Evolutionary conservation across 495 filamentous ascomycete genomes (phyloP).

Genomic region (Penicillium arizonense): DNA sequence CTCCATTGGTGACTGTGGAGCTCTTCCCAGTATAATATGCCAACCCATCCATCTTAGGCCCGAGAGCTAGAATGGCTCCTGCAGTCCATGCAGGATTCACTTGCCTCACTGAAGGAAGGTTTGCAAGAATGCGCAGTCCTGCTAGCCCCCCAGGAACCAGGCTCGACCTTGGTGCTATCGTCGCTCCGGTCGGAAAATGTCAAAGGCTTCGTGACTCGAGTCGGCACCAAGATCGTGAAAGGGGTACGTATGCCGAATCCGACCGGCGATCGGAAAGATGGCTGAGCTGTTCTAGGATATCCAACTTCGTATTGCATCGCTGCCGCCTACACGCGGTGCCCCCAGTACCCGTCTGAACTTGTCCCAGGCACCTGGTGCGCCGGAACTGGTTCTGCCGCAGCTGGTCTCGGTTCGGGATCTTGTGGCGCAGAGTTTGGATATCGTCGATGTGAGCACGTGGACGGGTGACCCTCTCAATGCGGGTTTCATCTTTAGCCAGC

Average conservation of each 20-base stretch:
- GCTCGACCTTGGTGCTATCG: conserved; percentile 82
- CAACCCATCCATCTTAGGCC: conserved; percentile 43
- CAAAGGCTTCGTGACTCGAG: conserved; percentile 85
- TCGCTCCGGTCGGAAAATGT: conserved; percentile 85
- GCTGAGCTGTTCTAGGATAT: conserved; percentile 40
- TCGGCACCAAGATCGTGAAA: conserved; percentile 73
- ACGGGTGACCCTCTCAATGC: conserved; percentile 57
- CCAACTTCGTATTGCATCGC: conserved; percentile 46
- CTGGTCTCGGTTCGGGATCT: conserved; percentile 67
- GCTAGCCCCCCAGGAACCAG: conserved; percentile 76
- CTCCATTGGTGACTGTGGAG: conserved; percentile 14
- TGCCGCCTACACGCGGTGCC: conserved; percentile 44
- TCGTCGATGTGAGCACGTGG: conserved; percentile 72
- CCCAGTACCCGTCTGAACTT: conserved; percentile 56
- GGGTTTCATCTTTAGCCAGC: conserved; percentile 73
- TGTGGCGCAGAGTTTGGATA: conserved; percentile 75
- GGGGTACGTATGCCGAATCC: conserved; percentile 52
- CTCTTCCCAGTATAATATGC: conserved; percentile 16
- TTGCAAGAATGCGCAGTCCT: conserved; percentile 86
- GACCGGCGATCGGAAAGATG: neutral
- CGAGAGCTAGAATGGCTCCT: conserved; percentile 89
- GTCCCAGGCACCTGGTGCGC: conserved; percentile 45
- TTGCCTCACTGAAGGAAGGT: conserved; percentile 74
- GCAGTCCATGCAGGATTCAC: conserved; percentile 69
- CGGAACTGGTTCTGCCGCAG: conserved; percentile 60